Evolutionary conservation across 352 stramenopile genomes (phyloP).

Genomic region (Phytopythium litorale): DNA sequence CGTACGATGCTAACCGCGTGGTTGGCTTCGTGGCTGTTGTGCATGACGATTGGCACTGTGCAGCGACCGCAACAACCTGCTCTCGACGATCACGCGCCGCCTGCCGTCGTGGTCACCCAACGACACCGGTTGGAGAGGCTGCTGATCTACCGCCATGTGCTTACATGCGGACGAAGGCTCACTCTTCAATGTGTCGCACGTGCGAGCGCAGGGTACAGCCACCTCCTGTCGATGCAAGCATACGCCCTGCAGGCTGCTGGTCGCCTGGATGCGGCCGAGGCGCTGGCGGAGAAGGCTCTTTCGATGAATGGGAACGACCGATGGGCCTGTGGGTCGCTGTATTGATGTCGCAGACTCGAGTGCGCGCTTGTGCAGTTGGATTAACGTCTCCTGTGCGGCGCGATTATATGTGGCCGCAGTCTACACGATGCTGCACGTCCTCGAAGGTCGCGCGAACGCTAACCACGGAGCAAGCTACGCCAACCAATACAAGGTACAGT

Average conservation of each 20-base stretch:
- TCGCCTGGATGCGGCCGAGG: slow-evolving; percentile 60
- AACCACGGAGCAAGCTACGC: slow-evolving; percentile 83
- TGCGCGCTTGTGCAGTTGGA: neutral
- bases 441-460: slow-evolving; percentile 74
- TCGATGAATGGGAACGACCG: slow-evolving; percentile 84
- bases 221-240: slow-evolving; percentile 78
- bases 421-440: slow-evolving; percentile 72
- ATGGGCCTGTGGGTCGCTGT: slow-evolving; percentile 69
- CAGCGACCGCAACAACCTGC: slow-evolving; percentile 75
- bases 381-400: neutral
- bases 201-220: slow-evolving; percentile 49
- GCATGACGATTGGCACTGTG: neutral
- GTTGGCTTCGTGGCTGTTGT: neutral
- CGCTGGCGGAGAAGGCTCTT: slow-evolving; percentile 70
- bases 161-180: neutral
- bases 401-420: slow-evolving; percentile 27
- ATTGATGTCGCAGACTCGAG: neutral
- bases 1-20: neutral
- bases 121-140: slow-evolving; percentile 26
- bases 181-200: neutral
- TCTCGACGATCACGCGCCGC: slow-evolving; percentile 67
- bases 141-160: neutral
- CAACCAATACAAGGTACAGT: slow-evolving; percentile 61
- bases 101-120: slow-evolving; percentile 76
- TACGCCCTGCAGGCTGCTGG: slow-evolving; percentile 72